Evolutionary conservation across 352 stramenopile genomes (phyloP).

Genomic region (Phytopythium helicoides): DNA sequence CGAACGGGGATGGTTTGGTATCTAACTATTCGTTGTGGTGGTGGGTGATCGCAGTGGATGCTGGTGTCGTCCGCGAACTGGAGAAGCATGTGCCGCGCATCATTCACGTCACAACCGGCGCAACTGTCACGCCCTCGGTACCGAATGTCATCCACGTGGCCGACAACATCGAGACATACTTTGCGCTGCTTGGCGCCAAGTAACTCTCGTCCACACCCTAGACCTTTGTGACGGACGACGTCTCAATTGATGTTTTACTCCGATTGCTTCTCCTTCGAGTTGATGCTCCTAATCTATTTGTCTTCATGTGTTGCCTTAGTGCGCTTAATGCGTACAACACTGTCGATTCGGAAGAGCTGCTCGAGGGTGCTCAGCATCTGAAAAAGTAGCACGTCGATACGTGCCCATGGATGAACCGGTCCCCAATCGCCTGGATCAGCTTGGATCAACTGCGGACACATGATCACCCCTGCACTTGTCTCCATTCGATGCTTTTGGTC

Average conservation of each 20-base stretch:
- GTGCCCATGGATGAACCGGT: constrained; percentile 53
- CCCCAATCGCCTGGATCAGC: constrained; percentile 27
- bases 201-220: not conserved
- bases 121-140: constrained; percentile 19
- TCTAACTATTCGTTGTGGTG: constrained; percentile 10
- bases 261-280: not conserved
- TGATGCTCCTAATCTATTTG: not conserved
- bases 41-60: constrained; percentile 39
- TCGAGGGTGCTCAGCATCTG: constrained; percentile 50
- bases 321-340: constrained; percentile 19
- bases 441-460: constrained; percentile 33
- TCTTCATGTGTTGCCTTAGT: not conserved
- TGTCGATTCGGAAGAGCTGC: constrained; percentile 56
- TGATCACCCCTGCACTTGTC: constrained; percentile 27
- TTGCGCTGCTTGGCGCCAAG: constrained; percentile 47
- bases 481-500: constrained; percentile 25
- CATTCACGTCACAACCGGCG: constrained; percentile 44
- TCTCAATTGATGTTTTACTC: not conserved
- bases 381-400: constrained; percentile 47
- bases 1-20: not conserved
- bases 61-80: constrained; percentile 48
- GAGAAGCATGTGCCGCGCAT: constrained; percentile 79
- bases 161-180: constrained; percentile 70
- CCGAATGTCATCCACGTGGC: constrained; percentile 56
- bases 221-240: too few relatives aligned